A percentile compares a stretch with the other conserved stretches of the same genome.
phyloP scores from a whole-genome alignment of 2,329 filamentous ascomycete species.

The Alternaria dauci region DNA sequence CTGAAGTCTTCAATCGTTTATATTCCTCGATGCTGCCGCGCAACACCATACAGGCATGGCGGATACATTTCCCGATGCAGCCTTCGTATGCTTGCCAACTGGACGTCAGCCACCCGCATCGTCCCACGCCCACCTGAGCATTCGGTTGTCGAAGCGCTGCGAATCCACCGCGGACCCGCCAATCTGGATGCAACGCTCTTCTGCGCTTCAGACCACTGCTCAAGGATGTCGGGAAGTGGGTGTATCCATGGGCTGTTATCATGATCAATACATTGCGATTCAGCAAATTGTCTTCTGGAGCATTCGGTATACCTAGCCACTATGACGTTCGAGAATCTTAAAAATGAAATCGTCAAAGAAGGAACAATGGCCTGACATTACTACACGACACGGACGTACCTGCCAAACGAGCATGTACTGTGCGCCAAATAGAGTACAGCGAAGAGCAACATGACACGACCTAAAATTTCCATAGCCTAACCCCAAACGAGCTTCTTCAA shows the following conservation, averaged over 20 bases:
- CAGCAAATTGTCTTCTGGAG: background rate
- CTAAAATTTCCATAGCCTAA: background rate
- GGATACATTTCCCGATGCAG: conserved; percentile 11
- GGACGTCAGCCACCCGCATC: conserved; percentile 1
- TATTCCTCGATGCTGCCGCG: background rate
- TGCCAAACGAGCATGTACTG: background rate
- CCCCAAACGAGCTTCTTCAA: conserved; percentile 95
- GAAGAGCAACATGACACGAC: background rate
- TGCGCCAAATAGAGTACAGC: background rate
- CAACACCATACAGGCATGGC: background rate
- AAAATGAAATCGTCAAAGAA: background rate
- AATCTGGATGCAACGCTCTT: background rate
- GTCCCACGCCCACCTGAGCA: conserved; percentile 4
- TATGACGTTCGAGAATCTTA: background rate
- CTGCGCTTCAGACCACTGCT: background rate
- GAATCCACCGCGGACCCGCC: background rate
- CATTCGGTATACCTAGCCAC: background rate
- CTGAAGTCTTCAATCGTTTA: background rate
- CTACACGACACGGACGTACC: background rate
- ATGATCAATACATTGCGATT: background rate
- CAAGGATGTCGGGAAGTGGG: background rate
- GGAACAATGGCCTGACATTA: background rate
- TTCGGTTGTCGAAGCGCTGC: background rate
- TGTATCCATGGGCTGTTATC: background rate
- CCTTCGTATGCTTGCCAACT: conserved; percentile 5